Conservation (phyloP, 2,329 filamentous ascomycete species). For the Botryotinia convoluta region DNA sequence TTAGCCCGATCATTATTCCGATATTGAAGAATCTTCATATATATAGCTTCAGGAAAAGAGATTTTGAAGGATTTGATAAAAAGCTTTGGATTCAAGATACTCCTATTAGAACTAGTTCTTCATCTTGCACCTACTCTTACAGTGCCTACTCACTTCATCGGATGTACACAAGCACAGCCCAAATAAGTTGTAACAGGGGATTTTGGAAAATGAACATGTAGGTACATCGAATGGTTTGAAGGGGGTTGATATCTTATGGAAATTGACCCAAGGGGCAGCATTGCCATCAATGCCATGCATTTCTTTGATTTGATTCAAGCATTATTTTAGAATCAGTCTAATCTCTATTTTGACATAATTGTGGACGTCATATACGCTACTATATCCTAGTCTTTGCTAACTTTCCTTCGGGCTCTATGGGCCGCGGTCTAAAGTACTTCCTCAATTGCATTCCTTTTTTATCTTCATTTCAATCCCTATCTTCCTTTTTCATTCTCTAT, state of each 20-base stretch:
- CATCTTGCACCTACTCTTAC: too few relatives aligned
- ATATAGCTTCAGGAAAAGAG: too few relatives aligned
- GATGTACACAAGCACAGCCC: background rate
- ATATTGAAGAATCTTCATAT: too few relatives aligned
- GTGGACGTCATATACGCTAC: conserved; percentile 9
- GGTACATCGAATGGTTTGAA: background rate
- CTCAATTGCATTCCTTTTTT: background rate
- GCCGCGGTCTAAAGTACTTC: background rate
- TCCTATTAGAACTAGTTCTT: too few relatives aligned
- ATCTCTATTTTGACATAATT: background rate
- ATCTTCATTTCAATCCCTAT: background rate
- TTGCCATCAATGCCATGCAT: background rate
- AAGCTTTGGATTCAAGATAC: too few relatives aligned
- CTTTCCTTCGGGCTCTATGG: background rate
- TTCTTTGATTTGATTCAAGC: background rate
- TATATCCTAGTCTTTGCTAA: background rate
- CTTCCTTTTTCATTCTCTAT: background rate
- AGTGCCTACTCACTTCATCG: background rate
- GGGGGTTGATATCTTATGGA: background rate
- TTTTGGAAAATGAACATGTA: background rate
- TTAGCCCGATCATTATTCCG: too few relatives aligned
- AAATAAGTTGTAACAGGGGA: background rate
- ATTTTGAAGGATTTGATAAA: too few relatives aligned
- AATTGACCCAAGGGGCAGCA: background rate
- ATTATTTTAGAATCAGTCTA: background rate